A percentile compares a stretch with the other conserved stretches of the same genome.
phyloP scores from a whole-genome alignment of 1,284 basidiomycete species.

The Ganoderma sinense region DNA sequence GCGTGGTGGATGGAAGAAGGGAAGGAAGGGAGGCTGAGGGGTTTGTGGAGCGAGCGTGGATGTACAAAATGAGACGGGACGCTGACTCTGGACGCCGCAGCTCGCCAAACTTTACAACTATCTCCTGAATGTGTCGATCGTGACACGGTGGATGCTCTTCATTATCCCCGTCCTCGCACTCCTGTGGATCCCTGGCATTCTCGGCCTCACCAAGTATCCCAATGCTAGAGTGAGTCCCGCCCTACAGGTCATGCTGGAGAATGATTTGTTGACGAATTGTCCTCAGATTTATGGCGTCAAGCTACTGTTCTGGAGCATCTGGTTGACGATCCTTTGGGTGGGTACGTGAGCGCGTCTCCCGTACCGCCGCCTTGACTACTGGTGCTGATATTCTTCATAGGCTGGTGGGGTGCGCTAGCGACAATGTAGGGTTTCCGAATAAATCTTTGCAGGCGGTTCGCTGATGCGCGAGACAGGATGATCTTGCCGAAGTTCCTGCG shows the following conservation, averaged over 20 bases:
- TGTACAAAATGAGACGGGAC: background rate
- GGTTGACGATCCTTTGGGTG: constrained; percentile 82
- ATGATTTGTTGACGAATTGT: constrained; percentile 3
- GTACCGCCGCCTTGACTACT: constrained; percentile 3
- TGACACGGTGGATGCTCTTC: constrained; percentile 84
- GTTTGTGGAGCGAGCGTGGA: background rate
- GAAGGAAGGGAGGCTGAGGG: background rate
- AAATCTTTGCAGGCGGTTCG: background rate
- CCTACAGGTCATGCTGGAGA: background rate
- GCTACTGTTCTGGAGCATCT: constrained; percentile 88
- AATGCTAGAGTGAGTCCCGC: constrained; percentile 55
- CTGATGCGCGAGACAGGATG: constrained; percentile 44
- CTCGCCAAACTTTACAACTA: constrained; percentile 72
- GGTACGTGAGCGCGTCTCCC: constrained; percentile 46
- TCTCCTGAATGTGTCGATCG: constrained; percentile 78
- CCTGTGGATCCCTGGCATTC: constrained; percentile 82
- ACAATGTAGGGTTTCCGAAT: constrained; percentile 52
- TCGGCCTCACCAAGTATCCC: constrained; percentile 68
- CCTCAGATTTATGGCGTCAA: constrained; percentile 64
- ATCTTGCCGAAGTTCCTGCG: constrained; percentile 65
- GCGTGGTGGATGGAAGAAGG: background rate
- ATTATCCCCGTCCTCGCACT: constrained; percentile 77
- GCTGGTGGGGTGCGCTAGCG: constrained; percentile 87
- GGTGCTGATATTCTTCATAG: constrained; percentile 40
- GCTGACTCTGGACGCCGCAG: constrained; percentile 40